Base-by-base conservation (phyloP, 805 yeast genomes). In the Metschnikowia colocasiae region DNA sequence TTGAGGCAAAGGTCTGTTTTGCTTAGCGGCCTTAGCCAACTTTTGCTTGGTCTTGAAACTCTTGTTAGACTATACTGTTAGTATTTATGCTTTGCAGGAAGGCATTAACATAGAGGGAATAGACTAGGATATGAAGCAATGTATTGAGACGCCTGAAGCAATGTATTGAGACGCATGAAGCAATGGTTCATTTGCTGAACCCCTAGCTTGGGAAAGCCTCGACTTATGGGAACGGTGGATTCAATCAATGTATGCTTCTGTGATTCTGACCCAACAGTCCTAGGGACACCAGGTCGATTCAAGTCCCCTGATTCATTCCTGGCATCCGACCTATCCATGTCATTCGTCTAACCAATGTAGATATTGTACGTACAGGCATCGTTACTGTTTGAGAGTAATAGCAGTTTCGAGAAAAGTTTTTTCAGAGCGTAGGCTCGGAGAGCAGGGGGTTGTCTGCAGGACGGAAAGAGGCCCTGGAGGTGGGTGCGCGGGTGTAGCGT, bases 1-100 rank as follows among this genome's bases (percentile, higher is more conserved):
- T 81, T 91, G 97, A 70, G 99, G 99, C 76, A 92, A 86, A 74
- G 97, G 97, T 84, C 98, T 89, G 92, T 90, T 92, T 81, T 89
- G 96, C 82, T 90, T 92, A 75, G 83, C 84, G 74, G 96, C 97
- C 85, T 94, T 92, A 75, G 96, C 97, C 77, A 92, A 85, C 85
- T 90, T 94, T 82, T 90, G 94, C 89, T 92, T 92, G 79, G 86
- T 87, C 78, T 79, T 88, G 85, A 94, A 89, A 68, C 96, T 82
- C 82, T 92, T 92, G 80, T 91, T 91, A 73, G 94, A 84, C 92
- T 85, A 64, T 44, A 59, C 36, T 12, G 65, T 63, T 63, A 68
- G 75, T 71, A 33, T 19, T 33, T 15, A 33, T 18, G n/a, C 5
- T 8, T 29, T 5, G 5, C 0, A 29, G 3, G n/a, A n/a, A n/a